A percentile compares a stretch with the other conserved stretches of the same genome.
Conservation (phyloP, 169 alveolate genomes). For the Amoebophrya sp. region DNA sequence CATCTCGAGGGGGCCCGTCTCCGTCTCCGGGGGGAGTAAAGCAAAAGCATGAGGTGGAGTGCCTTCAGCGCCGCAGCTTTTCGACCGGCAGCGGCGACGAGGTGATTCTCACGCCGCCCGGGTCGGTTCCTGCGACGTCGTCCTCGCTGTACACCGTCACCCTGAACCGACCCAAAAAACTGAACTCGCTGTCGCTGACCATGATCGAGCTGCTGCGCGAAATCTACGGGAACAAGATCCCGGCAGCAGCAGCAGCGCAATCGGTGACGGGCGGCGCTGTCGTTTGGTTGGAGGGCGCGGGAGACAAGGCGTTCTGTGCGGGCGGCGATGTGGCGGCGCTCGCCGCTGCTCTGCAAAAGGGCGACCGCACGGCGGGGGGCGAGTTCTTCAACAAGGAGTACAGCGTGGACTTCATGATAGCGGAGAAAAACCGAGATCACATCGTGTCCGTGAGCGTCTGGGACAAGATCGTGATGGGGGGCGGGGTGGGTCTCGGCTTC, state of each 20-base stretch:
- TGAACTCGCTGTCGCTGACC: constrained; percentile 22
- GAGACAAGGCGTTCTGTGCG: constrained; percentile 65
- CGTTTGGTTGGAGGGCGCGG: constrained; percentile 41
- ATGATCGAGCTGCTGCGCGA: constrained; percentile 15
- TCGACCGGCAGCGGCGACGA: too few relatives aligned
- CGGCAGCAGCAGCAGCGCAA: not conserved
- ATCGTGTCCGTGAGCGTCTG: constrained; percentile 29
- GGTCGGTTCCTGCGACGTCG: too few relatives aligned
- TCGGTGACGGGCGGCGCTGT: constrained; percentile 23
- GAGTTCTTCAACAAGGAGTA: constrained; percentile 52
- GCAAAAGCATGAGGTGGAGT: too few relatives aligned
- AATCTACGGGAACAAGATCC: not conserved
- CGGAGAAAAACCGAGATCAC: not conserved
- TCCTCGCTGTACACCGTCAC: not conserved
- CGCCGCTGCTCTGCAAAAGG: constrained; percentile 25
- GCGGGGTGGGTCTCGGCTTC: constrained; percentile 72
- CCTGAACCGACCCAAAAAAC: constrained; percentile 19
- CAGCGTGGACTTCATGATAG: constrained; percentile 37
- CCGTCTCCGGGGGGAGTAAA: too few relatives aligned
- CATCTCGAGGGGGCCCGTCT: too few relatives aligned
- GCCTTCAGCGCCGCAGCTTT: too few relatives aligned
- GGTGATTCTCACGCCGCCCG: too few relatives aligned
- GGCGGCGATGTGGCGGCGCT: constrained; percentile 63
- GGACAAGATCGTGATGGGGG: constrained; percentile 77
- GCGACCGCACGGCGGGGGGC: constrained; percentile 29